phyloP scores from a whole-genome alignment of 2,329 filamentous ascomycete genomes.

The Tolypocladium ovalisporum region DNA sequence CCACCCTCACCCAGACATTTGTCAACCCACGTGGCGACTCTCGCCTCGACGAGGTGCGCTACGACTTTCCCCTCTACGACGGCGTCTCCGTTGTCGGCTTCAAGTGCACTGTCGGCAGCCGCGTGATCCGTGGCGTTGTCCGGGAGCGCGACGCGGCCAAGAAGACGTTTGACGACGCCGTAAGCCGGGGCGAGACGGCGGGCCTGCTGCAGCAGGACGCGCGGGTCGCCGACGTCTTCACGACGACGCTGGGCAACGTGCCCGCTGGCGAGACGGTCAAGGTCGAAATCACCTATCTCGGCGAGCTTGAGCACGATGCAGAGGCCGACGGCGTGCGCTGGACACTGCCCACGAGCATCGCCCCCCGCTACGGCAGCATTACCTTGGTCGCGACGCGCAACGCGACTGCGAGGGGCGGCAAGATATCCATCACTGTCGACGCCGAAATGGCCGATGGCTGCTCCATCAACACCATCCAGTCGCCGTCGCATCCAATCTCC shows the following conservation, averaged over 20 bases:
- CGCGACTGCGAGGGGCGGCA: background rate
- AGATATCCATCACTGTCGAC: constrained; percentile 21
- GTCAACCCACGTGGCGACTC: constrained; percentile 36
- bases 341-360: constrained; percentile 56
- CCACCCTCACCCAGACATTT: constrained; percentile 45
- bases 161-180: constrained; percentile 46
- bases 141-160: constrained; percentile 55
- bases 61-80: constrained; percentile 63
- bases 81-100: constrained; percentile 61
- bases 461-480: constrained; percentile 50
- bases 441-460: constrained; percentile 38
- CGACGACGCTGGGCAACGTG: constrained; percentile 57
- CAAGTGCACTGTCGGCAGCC: constrained; percentile 49
- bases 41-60: constrained; percentile 37
- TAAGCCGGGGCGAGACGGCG: constrained; percentile 47
- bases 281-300: constrained; percentile 55
- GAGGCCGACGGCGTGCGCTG: constrained; percentile 57
- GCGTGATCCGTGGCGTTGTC: constrained; percentile 52
- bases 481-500: constrained; percentile 56
- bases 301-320: constrained; percentile 62
- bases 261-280: constrained; percentile 43
- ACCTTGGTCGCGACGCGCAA: background rate
- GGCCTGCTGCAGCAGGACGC: constrained; percentile 53
- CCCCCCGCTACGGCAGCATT: constrained; percentile 49
- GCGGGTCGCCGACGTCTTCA: constrained; percentile 54